phyloP scores from a whole-genome alignment of 768 basidiomycete species.

The Termitomyces sp. region DNA sequence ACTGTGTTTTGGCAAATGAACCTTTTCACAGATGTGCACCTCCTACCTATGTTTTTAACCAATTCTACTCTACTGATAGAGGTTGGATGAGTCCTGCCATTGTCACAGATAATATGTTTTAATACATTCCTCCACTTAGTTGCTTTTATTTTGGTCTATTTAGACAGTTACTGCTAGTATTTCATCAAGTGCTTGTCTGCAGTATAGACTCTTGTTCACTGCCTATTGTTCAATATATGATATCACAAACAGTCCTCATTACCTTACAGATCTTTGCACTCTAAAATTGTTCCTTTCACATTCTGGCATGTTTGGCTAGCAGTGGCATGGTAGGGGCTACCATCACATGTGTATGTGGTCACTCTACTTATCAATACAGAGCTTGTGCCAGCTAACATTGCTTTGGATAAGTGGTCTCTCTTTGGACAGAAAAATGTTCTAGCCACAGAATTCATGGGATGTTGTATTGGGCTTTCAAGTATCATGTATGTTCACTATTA shows the following conservation, averaged over 20 bases:
- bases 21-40: slow-evolving; percentile 21
- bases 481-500: slow-evolving; percentile 24
- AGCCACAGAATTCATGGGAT: slow-evolving; percentile 22
- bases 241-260: slow-evolving; percentile 34
- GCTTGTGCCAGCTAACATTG: neutral
- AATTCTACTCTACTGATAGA: slow-evolving; percentile 3
- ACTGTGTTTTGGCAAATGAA: slow-evolving; percentile 27
- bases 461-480: slow-evolving; percentile 29
- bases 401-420: slow-evolving; percentile 36
- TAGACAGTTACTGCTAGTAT: slow-evolving; percentile 38
- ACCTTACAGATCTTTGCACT: slow-evolving; percentile 49
- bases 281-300: slow-evolving; percentile 36
- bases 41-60: neutral
- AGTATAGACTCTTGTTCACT: slow-evolving; percentile 29
- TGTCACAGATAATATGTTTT: neutral
- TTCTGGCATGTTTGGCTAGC: slow-evolving; percentile 33
- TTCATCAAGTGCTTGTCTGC: slow-evolving; percentile 45
- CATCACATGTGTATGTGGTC: slow-evolving; percentile 31
- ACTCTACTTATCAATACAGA: slow-evolving; percentile 6
- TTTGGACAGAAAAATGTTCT: slow-evolving; percentile 33
- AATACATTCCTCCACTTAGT: slow-evolving; percentile 21
- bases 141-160: slow-evolving; percentile 35
- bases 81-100: slow-evolving; percentile 9
- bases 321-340: slow-evolving; percentile 27
- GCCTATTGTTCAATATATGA: neutral